phyloP scores from a whole-genome alignment of 2,329 filamentous ascomycete species.

The Leptosphaerulina australis region DNA sequence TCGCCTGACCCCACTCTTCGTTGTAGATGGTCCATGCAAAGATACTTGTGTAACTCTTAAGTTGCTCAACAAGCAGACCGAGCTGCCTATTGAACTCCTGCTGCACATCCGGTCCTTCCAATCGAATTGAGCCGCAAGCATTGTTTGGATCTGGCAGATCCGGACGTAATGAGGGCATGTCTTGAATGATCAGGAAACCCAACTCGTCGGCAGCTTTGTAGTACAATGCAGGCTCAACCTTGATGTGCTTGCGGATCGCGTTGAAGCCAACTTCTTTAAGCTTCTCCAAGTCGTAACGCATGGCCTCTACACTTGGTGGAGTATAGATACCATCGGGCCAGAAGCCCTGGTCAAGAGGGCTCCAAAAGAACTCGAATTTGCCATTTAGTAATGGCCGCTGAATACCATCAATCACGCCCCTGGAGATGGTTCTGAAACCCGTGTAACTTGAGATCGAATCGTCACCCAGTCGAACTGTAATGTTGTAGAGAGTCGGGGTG shows the following conservation, averaged over 20 bases:
- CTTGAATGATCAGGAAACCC: slow-evolving; percentile 71
- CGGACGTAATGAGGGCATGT: slow-evolving; percentile 67
- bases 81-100: slow-evolving; percentile 69
- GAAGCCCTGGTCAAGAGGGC: slow-evolving; percentile 72
- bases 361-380: slow-evolving; percentile 71
- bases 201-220: slow-evolving; percentile 71
- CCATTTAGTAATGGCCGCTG: slow-evolving; percentile 69
- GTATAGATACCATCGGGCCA: slow-evolving; percentile 74
- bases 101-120: slow-evolving; percentile 56
- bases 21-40: slow-evolving; percentile 73
- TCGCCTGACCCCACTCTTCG: slow-evolving; percentile 72
- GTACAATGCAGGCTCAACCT: slow-evolving; percentile 70
- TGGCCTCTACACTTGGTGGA: slow-evolving; percentile 69
- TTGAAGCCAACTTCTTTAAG: slow-evolving; percentile 72
- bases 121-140: slow-evolving; percentile 21
- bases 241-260: slow-evolving; percentile 74
- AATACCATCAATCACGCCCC: slow-evolving; percentile 62
- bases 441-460: slow-evolving; percentile 69
- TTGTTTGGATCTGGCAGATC: slow-evolving; percentile 25
- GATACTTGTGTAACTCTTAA: slow-evolving; percentile 69
- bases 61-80: slow-evolving; percentile 65
- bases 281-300: slow-evolving; percentile 68
- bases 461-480: slow-evolving; percentile 60
- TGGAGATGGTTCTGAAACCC: slow-evolving; percentile 69
- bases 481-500: slow-evolving; percentile 67